Conservation (phyloP, 2,329 filamentous ascomycete species). For the Diaporthe ilicicola region DNA sequence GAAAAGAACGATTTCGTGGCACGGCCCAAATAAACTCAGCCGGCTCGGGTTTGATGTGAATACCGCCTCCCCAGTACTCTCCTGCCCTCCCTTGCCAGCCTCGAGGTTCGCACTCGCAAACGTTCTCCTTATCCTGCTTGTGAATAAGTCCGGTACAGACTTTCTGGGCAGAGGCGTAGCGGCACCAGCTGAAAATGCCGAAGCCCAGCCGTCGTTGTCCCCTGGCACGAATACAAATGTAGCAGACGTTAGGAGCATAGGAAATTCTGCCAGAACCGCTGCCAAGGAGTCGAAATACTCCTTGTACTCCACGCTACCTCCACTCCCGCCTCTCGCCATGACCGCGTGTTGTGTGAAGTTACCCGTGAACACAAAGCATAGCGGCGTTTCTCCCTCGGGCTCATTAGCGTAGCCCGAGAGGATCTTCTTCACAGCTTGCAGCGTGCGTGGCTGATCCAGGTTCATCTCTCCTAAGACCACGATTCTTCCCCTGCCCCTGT, state of each 20-base stretch:
- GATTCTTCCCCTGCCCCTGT: constrained; percentile 59
- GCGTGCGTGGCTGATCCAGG: constrained; percentile 82
- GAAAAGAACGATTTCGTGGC: constrained; percentile 87
- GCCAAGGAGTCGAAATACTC: constrained; percentile 93
- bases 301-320: constrained; percentile 94
- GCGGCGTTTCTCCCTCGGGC: constrained; percentile 70
- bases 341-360: constrained; percentile 79
- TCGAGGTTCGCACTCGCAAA: constrained; percentile 84
- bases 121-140: constrained; percentile 81
- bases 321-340: constrained; percentile 72
- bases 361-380: constrained; percentile 84
- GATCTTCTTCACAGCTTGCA: constrained; percentile 83
- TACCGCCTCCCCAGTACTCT: constrained; percentile 74
- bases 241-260: constrained; percentile 77
- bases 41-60: constrained; percentile 91
- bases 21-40: constrained; percentile 84
- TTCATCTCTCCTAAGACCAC: constrained; percentile 88
- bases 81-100: constrained; percentile 55
- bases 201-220: constrained; percentile 97
- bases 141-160: constrained; percentile 87
- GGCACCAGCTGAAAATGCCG: constrained; percentile 81
- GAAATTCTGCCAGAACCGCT: constrained; percentile 83
- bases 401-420: constrained; percentile 77
- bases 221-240: constrained; percentile 95
- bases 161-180: constrained; percentile 75